Percentiles rank a stretch among this genome's conserved stretches.
Evolutionary conservation across 2,329 filamentous ascomycete genomes (phyloP).

Genomic region (Penicillium sp.): DNA sequence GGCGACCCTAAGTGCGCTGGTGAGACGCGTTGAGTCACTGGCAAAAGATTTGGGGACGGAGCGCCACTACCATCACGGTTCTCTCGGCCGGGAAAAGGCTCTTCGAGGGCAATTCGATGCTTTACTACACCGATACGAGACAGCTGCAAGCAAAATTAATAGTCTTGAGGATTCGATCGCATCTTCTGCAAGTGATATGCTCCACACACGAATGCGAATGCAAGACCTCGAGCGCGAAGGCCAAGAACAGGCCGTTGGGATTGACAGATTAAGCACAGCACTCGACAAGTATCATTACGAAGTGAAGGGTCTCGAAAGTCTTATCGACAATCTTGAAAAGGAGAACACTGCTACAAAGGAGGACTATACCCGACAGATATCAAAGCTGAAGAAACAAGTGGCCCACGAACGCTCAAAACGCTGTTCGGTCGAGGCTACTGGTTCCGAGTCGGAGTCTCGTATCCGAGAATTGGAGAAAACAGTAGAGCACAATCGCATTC

Average conservation of each 20-base stretch:
- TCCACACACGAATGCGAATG: constrained; percentile 44
- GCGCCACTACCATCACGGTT: constrained; percentile 31
- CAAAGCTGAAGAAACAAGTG: constrained; percentile 36
- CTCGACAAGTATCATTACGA: constrained; percentile 46
- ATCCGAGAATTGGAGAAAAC: constrained; percentile 40
- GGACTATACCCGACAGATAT: constrained; percentile 30
- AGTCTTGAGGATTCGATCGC: constrained; percentile 41
- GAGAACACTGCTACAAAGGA: constrained; percentile 34
- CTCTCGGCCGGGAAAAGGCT: constrained; percentile 39
- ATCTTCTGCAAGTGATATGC: constrained; percentile 46
- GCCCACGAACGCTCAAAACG: constrained; percentile 34
- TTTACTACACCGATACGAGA: constrained; percentile 39
- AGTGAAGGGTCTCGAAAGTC: constrained; percentile 42
- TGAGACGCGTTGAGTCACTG: constrained; percentile 39
- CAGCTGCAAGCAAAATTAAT: constrained; percentile 36
- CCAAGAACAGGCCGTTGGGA: constrained; percentile 42
- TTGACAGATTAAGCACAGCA: constrained; percentile 42
- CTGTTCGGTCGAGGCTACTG: constrained; percentile 34
- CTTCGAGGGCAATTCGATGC: constrained; percentile 47
- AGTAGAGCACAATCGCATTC: constrained; percentile 36
- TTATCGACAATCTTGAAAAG: constrained; percentile 43
- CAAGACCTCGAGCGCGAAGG: constrained; percentile 43
- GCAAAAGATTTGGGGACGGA: constrained; percentile 36
- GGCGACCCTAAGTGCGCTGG: constrained; percentile 41
- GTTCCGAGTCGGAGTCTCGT: constrained; percentile 33